These are phyloP conservation scores for Tritrichomonas musculus DNA, from an alignment of 208 protist species.

Conservation along the genomic window DNA sequence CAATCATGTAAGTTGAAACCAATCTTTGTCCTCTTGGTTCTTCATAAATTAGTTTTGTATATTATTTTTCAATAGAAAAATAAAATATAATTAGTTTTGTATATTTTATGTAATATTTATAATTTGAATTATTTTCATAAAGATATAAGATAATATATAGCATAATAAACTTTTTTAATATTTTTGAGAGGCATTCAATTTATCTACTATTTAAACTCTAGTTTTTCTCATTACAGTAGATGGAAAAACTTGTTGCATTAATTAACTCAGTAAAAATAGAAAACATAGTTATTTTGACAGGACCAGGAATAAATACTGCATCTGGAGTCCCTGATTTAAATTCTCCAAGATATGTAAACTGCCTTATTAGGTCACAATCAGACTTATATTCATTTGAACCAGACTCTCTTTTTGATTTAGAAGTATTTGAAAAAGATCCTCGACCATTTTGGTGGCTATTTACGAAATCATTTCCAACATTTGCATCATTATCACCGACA, in stretches of 20 bases:
- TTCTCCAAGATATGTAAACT: neutral
- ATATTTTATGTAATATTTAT: too few relatives aligned
- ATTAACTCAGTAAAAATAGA: neutral
- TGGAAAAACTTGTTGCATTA: neutral
- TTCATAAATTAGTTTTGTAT: too few relatives aligned
- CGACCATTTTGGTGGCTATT: constrained; percentile 26
- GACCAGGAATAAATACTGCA: neutral
- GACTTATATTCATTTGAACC: neutral
- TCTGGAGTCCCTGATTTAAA: constrained; percentile 29
- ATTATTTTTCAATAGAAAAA: too few relatives aligned
- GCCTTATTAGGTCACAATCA: neutral
- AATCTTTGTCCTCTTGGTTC: too few relatives aligned
- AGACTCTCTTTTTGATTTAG: neutral
- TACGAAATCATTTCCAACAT: neutral
- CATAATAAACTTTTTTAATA: too few relatives aligned
- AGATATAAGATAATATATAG: too few relatives aligned
- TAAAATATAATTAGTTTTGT: too few relatives aligned
- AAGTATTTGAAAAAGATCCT: neutral
- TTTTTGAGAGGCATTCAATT: too few relatives aligned
- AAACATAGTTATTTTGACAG: neutral
- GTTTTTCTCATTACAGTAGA: too few relatives aligned
- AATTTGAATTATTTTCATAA: too few relatives aligned
- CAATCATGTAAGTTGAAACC: constrained; percentile 94
- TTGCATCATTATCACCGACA: neutral
- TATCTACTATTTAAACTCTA: too few relatives aligned